Conservation (phyloP, 2,329 filamentous ascomycete species). For the Fusarium pseudoanthophilum region DNA sequence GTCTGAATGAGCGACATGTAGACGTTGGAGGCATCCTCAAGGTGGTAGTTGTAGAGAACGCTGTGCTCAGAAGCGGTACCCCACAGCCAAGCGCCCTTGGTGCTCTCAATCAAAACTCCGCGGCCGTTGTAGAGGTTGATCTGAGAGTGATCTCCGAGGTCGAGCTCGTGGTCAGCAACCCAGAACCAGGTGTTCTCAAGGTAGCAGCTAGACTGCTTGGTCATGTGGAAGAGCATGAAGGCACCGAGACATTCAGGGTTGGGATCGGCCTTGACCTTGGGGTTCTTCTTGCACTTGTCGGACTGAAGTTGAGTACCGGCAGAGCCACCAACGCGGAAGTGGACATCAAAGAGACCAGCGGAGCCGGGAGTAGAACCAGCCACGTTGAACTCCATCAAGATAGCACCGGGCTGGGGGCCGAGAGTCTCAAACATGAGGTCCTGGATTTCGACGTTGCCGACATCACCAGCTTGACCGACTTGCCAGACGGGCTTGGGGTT, state of each 20-base stretch:
- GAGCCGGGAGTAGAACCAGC: conserved; percentile 73
- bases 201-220: conserved; percentile 73
- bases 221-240: conserved; percentile 76
- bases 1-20: conserved; percentile 88
- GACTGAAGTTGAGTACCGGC: conserved; percentile 86
- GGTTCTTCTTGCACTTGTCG: conserved; percentile 81
- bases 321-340: conserved; percentile 90
- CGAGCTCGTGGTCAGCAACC: conserved; percentile 91
- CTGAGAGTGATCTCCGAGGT: conserved; percentile 77
- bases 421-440: conserved; percentile 88
- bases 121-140: conserved; percentile 91
- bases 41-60: conserved; percentile 84
- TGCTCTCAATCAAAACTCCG: conserved; percentile 81
- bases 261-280: conserved; percentile 67
- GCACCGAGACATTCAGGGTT: conserved; percentile 77
- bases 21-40: conserved; percentile 79
- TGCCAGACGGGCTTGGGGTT: conserved; percentile 89
- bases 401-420: conserved; percentile 85
- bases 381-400: conserved; percentile 93
- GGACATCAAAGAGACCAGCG: conserved; percentile 92
- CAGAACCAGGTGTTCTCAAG: conserved; percentile 92
- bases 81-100: conserved; percentile 81
- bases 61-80: conserved; percentile 77
- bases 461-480: conserved; percentile 80
- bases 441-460: conserved; percentile 85